Base-by-base conservation (phyloP, 805 yeast species). In the Starmerella asiatica region DNA sequence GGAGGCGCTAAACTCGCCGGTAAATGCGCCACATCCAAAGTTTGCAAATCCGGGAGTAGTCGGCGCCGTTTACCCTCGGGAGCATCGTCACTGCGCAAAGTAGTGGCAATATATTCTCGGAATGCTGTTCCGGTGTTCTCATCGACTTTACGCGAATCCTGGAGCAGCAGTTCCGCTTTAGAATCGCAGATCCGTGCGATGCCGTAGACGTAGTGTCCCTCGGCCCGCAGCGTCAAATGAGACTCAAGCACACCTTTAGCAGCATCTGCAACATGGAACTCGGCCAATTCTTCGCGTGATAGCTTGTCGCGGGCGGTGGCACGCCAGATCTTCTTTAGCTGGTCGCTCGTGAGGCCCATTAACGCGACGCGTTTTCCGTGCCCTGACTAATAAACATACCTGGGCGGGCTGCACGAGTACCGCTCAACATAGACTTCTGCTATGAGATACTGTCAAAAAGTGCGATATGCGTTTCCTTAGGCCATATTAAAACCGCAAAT, bases 171-270 rank as follows among this genome's bases (percentile, higher is more conserved):
- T 9, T 32, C 15, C 4, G 46, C 45, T n/a, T 41, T 37, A 18
- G 36, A 34, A 21, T 23, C 41, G 31, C 43, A 36, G 29, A 48
- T 47, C 32, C 37, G 46, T 19, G 48, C 32, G 18, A 48, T 35
- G 18, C 52, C 52, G 33, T 39, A 44, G 24, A 44, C 37, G 24
- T 37, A 31, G 32, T 47, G 48, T 19, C 51, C 48, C 33, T 48
- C 52, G 18, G 41, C 40, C n/a, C 50, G 44, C 18, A 48, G 43
- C 14, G 51, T 34, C 34, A 40, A 5, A 5, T 26, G 28, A 16
- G 34, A 14, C 6, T n/a, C 32, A 7, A 39, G 23, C 7, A 37
- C 4, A 14, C 33, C 48, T 16, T 30, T 30, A 15, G 42, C 21
- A n/a, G 29, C 42, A 3, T 8, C 16, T 12, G 11, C 40, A n/a